These are phyloP conservation scores for Alnus rubra DNA, from an alignment of 306 rosid species.

Conservation along the genomic window DNA sequence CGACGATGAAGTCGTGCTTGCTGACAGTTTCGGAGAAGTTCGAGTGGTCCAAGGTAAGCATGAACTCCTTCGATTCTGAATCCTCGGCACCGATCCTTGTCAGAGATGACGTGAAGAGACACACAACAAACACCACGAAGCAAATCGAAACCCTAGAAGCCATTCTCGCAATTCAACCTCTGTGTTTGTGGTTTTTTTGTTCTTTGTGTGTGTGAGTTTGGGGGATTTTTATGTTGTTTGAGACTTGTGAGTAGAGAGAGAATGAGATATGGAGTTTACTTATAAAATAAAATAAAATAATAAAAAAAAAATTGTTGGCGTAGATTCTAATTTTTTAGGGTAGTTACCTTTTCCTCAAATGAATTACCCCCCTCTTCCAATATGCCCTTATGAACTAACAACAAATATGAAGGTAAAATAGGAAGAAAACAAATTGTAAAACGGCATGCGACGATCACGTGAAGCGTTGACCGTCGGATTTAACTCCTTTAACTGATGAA, in stretches of 20 bases:
- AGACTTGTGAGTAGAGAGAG: conserved; percentile 6
- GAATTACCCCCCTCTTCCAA: too few species aligned
- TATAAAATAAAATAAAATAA: too few species aligned
- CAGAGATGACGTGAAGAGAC: conserved; percentile 36
- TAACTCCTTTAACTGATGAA: too few species aligned
- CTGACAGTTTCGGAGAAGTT: conserved; percentile 69
- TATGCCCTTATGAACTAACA: too few species aligned
- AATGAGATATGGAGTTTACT: conserved; percentile 17
- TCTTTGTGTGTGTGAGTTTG: not conserved
- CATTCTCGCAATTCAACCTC: conserved; percentile 36
- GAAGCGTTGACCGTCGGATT: too few species aligned
- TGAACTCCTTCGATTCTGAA: conserved; percentile 68
- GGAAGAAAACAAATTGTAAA: too few species aligned
- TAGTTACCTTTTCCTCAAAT: too few species aligned
- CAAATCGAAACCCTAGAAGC: conserved; percentile 45
- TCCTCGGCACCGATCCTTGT: conserved; percentile 48
- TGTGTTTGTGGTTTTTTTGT: not conserved
- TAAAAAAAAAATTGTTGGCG: too few species aligned
- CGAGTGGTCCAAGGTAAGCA: conserved; percentile 75
- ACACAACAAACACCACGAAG: conserved; percentile 25
- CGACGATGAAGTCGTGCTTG: conserved; percentile 86
- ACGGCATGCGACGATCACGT: too few species aligned
- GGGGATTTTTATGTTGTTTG: conserved; percentile 6
- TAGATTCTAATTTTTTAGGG: too few species aligned
- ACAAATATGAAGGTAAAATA: too few species aligned